These are phyloP conservation scores for Porphyridium purpureum DNA, from an alignment of 23 red algal species.

Conservation along the genomic window DNA sequence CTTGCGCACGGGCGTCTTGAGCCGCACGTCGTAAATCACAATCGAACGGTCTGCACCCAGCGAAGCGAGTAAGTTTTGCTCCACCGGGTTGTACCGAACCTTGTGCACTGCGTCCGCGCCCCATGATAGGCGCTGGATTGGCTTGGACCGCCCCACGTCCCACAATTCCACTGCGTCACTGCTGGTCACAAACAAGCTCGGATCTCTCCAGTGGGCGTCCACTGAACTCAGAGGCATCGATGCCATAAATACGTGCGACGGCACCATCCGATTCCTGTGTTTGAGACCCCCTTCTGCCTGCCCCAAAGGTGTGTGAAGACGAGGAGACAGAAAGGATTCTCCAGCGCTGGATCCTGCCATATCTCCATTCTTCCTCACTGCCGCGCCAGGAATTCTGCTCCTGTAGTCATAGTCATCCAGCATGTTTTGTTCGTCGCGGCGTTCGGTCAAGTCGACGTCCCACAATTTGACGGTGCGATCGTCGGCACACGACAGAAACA, in stretches of 20 bases:
- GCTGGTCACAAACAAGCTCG: slow-evolving; percentile 51
- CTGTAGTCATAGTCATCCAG: too few relatives aligned
- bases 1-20: slow-evolving; percentile 23
- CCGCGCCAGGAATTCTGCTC: too few relatives aligned
- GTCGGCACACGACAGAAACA: slow-evolving; percentile 2
- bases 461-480: slow-evolving; percentile 4
- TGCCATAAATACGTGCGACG: background rate
- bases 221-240: slow-evolving; percentile 13
- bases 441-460: too few relatives aligned
- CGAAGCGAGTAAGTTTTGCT: slow-evolving; percentile 33
- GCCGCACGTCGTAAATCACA: slow-evolving; percentile 61
- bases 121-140: slow-evolving; percentile 30
- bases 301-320: too few relatives aligned
- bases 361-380: too few relatives aligned
- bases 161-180: slow-evolving; percentile 60
- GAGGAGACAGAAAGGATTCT: too few relatives aligned
- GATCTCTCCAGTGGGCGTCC: slow-evolving; percentile 16
- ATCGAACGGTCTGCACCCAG: slow-evolving; percentile 53
- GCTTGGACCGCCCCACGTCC: slow-evolving; percentile 43
- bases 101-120: slow-evolving; percentile 33
- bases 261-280: background rate
- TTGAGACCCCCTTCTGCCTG: background rate
- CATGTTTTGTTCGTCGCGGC: too few relatives aligned
- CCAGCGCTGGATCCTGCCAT: too few relatives aligned
- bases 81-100: slow-evolving; percentile 60